Evolutionary conservation across 306 rosid genomes (phyloP).

Genomic region (Dryas alaskensis): DNA sequence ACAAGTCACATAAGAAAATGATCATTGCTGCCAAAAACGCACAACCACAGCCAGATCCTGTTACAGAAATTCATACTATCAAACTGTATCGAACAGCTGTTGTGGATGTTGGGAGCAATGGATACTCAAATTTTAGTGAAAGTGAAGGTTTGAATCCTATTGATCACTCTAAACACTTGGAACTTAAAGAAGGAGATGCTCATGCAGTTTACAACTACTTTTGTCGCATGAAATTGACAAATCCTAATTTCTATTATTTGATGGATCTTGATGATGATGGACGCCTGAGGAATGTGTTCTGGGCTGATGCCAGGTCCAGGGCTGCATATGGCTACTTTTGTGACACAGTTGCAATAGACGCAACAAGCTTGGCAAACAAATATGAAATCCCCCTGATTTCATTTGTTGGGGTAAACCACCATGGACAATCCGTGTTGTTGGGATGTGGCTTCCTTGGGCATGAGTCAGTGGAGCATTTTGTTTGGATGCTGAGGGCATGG

Average conservation of each 20-base stretch:
- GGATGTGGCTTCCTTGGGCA: constrained; percentile 76
- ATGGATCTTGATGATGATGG: constrained; percentile 67
- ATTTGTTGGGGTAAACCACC: constrained; percentile 65
- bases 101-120: constrained; percentile 41
- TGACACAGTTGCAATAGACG: constrained; percentile 58
- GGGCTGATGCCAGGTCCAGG: constrained; percentile 80
- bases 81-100: constrained; percentile 58
- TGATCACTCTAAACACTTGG: constrained; percentile 56
- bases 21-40: constrained; percentile 56
- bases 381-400: constrained; percentile 70
- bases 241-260: constrained; percentile 69
- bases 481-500: constrained; percentile 72
- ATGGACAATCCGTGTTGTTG: constrained; percentile 61
- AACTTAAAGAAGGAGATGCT: constrained; percentile 74
- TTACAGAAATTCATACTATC: constrained; percentile 67
- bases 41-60: constrained; percentile 51
- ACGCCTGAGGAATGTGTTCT: constrained; percentile 62
- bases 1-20: constrained; percentile 79
- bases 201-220: constrained; percentile 68
- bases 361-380: constrained; percentile 71
- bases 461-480: constrained; percentile 57
- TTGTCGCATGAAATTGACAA: constrained; percentile 68
- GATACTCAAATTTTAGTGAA: constrained; percentile 40
- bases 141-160: constrained; percentile 37
- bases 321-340: constrained; percentile 53